A percentile compares a stretch with the other conserved stretches of the same genome.
Conservation (phyloP, 768 basidiomycete species). For the Rhodotorula diobovata region DNA sequence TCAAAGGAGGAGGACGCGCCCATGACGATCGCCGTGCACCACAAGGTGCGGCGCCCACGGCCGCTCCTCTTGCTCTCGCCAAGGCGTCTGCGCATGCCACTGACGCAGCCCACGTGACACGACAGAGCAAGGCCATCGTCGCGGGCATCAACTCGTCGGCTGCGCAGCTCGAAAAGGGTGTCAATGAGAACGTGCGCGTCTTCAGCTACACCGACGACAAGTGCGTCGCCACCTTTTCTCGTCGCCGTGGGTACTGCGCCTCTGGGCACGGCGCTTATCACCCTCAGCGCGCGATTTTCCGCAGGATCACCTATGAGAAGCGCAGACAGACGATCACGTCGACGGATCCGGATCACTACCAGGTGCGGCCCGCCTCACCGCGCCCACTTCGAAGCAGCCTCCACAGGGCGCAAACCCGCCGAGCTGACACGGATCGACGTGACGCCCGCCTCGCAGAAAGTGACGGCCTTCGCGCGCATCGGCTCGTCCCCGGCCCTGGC, state of each 20-base stretch:
- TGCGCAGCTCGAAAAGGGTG: constrained; percentile 59
- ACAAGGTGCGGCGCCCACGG: constrained; percentile 45
- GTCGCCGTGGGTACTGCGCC: constrained; percentile 54
- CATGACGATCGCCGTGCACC: constrained; percentile 82
- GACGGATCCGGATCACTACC: constrained; percentile 69
- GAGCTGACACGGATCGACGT: background rate
- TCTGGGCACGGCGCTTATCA: background rate
- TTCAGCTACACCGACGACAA: constrained; percentile 52
- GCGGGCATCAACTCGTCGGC: constrained; percentile 82
- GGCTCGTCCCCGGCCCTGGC: constrained; percentile 56
- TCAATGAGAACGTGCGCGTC: constrained; percentile 80
- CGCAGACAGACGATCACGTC: constrained; percentile 62
- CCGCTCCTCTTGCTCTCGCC: constrained; percentile 25
- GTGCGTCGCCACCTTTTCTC: background rate
- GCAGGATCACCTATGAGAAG: constrained; percentile 56
- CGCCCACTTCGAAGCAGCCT: background rate
- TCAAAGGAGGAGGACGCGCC: constrained; percentile 82
- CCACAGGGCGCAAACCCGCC: too few relatives aligned
- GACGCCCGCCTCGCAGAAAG: constrained; percentile 60
- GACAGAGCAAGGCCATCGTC: constrained; percentile 54
- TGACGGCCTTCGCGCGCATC: constrained; percentile 69
- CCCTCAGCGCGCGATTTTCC: constrained; percentile 32
- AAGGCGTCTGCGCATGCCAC: too few relatives aligned
- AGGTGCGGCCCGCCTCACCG: constrained; percentile 56
- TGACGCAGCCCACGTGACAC: too few relatives aligned